Base-by-base conservation (phyloP, 164 flowering plant genomes). In the Kingdonia uniflora region DNA sequence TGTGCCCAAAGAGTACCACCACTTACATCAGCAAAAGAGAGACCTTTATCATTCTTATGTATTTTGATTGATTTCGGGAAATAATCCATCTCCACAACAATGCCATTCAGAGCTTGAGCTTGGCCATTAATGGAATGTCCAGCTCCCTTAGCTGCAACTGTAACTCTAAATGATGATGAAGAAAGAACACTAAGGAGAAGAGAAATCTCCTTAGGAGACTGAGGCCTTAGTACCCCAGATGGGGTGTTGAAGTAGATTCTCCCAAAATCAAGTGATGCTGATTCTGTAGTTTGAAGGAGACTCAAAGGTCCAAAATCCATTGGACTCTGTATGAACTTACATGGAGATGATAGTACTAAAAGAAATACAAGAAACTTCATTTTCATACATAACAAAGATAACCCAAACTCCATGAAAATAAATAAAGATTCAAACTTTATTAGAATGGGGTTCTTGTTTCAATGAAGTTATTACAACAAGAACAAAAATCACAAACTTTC, bases 1-100 rank as follows among this genome's bases (percentile, higher is more conserved):
- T 76, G 74, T 13, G 68, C 57, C 80, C 80, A 76, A 1, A 73
- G 59, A 54, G 71, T 49, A 6, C 72, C 75, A 15, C 73, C 77
- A 50, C 74, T 67, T 1, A 71, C 80, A 58, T 76, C 80, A 46
- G 40, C 80, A 53, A 67, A 72, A 52, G 64, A 41, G 33, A n/a
- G 23, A 33, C 58, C 68, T 15, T 33, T 55, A 42, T 55, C 42
- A 19, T 26, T 53, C 19, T n/a, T 51, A 49, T 60, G 60, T 29
- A 62, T 68, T 43, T 63, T 49, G n/a, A 65, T 57, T 23, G 65
- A 53, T 39, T 53, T 14, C 21, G 70, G 70, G 8, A 70, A 63
- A 15, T 67, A 50, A 19, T 55, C 70, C 75, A 71, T 71, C 58
- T 65, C 71, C n/a, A 74, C 19, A 49, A 74, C 75, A 52, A 66